Conservation (phyloP, 306 rosid genomes). For the Trifolium subterraneum region DNA sequence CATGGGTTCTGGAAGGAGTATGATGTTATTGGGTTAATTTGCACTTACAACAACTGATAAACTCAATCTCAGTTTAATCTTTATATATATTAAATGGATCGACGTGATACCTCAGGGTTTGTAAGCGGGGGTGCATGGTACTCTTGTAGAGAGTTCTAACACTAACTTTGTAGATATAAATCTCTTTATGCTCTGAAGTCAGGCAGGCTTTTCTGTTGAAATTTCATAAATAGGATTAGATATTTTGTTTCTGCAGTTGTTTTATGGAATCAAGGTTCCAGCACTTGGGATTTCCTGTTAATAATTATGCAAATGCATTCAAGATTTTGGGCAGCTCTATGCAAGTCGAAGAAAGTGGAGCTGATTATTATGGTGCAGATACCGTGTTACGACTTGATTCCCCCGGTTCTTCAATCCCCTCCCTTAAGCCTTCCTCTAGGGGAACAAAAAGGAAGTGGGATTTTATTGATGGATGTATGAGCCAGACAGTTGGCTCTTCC, state of each 20-base stretch:
- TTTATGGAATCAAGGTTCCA: conserved; percentile 71
- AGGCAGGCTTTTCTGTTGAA: conserved; percentile 58
- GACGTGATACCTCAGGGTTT: conserved; percentile 96
- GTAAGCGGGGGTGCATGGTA: conserved; percentile 87
- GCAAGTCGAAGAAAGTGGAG: conserved; percentile 57
- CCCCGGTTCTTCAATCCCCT: conserved; percentile 58
- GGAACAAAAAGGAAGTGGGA: conserved; percentile 88
- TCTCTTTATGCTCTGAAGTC: conserved; percentile 51
- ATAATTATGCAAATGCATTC: conserved; percentile 69
- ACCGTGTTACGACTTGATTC: conserved; percentile 77
- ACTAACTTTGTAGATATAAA: conserved; percentile 57
- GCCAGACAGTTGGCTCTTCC: conserved; percentile 67
- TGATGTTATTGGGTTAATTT: conserved; percentile 48
- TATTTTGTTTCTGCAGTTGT: conserved; percentile 39
- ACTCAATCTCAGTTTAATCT: conserved; percentile 44
- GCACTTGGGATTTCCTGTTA: conserved; percentile 65
- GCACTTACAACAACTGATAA: conserved; percentile 52
- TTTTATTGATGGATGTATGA: conserved; percentile 55
- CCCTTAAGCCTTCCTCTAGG: conserved; percentile 51
- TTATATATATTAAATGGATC: conserved; percentile 70
- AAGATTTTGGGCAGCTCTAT: conserved; percentile 59
- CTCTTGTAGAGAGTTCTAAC: conserved; percentile 60
- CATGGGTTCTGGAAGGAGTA: conserved; percentile 47
- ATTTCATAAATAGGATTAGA: conserved; percentile 44
- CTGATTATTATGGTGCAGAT: conserved; percentile 57